These are phyloP conservation scores for Umbilicaria muhlenbergii DNA, from an alignment of 495 filamentous ascomycete genomes.

Conservation along the genomic window DNA sequence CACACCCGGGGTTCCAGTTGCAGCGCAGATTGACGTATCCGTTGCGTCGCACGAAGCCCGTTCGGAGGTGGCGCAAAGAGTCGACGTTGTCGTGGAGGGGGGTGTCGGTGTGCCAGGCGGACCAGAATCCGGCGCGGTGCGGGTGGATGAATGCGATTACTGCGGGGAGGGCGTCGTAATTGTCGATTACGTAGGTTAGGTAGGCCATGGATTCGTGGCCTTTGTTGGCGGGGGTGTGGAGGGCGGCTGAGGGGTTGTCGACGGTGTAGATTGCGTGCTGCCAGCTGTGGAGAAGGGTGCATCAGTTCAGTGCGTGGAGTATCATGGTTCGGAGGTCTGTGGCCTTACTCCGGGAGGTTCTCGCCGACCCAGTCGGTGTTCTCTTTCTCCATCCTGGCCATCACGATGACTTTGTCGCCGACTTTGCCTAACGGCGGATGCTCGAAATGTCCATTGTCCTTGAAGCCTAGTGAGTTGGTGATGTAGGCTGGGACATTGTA, in stretches of 20 bases:
- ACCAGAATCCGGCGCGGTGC: constrained; percentile 24
- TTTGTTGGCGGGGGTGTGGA: constrained; percentile 30
- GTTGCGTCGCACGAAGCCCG: constrained; percentile 20
- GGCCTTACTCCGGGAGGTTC: constrained; percentile 23
- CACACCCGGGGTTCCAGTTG: constrained; percentile 25
- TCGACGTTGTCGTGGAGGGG: constrained; percentile 29
- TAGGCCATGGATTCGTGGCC: constrained; percentile 32
- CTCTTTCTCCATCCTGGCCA: constrained; percentile 23
- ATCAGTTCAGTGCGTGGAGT: neutral
- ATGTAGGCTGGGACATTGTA: constrained; percentile 30
- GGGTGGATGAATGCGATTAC: constrained; percentile 29
- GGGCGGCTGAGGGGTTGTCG: constrained; percentile 21
- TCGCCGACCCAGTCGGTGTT: constrained; percentile 25
- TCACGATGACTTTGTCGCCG: constrained; percentile 25
- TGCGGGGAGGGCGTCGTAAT: constrained; percentile 28
- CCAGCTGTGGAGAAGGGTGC: constrained; percentile 17
- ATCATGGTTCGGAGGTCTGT: neutral
- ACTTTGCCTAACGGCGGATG: constrained; percentile 4
- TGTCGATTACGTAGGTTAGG: constrained; percentile 31
- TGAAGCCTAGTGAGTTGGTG: constrained; percentile 15
- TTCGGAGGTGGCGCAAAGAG: constrained; percentile 23
- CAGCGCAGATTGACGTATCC: constrained; percentile 30
- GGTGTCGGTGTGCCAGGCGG: constrained; percentile 32
- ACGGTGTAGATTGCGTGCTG: constrained; percentile 30
- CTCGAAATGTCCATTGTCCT: neutral